These are phyloP conservation scores for Pseudocercospora pini-densiflorae DNA, from an alignment of 2,329 filamentous ascomycete genomes.

Conservation along the genomic window DNA sequence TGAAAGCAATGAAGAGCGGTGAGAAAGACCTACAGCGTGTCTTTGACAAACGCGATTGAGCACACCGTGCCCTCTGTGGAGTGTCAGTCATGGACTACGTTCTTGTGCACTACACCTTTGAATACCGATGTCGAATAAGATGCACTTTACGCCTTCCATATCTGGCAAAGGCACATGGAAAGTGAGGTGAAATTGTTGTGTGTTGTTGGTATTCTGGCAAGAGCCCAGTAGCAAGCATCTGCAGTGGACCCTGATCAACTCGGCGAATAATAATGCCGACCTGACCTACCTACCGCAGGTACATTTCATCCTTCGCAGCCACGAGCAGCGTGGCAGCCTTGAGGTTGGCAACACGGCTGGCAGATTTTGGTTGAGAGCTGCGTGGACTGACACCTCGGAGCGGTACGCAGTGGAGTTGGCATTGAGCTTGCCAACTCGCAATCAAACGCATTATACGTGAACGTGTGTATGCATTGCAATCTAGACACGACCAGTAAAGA, in stretches of 20 bases:
- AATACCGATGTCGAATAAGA: constrained; percentile 46
- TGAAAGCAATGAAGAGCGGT: constrained; percentile 18
- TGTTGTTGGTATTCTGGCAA: constrained; percentile 5
- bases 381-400: constrained; percentile 1
- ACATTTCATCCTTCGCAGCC: not conserved
- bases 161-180: constrained; percentile 21
- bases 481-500: not conserved
- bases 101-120: not conserved
- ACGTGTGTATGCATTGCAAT: constrained; percentile 10
- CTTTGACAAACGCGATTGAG: constrained; percentile 83
- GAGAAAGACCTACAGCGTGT: constrained; percentile 69
- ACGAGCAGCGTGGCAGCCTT: not conserved
- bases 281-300: constrained; percentile 10
- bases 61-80: constrained; percentile 77
- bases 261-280: not conserved
- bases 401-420: not conserved
- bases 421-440: not conserved
- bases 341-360: constrained; percentile 1
- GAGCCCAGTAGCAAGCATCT: not conserved
- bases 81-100: constrained; percentile 14
- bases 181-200: constrained; percentile 10
- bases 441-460: not conserved
- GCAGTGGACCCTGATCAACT: not conserved
- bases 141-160: constrained; percentile 38
- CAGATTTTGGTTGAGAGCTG: constrained; percentile 1